Evolutionary conservation across 2,329 filamentous ascomycete species (phyloP).

Genomic region (Penicillium sclerotigenum): DNA sequence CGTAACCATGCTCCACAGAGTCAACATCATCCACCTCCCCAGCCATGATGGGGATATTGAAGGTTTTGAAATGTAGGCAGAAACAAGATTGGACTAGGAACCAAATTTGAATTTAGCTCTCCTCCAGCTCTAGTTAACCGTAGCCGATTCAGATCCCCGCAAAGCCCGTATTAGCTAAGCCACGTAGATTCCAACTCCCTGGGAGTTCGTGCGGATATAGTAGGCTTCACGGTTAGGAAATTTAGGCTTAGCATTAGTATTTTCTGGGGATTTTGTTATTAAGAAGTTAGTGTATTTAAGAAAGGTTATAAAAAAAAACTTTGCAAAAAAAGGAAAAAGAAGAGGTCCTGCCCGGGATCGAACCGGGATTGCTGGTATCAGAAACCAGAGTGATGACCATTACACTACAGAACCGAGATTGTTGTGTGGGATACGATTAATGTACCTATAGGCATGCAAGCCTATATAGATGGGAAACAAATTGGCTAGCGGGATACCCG

Average conservation of each 20-base stretch:
- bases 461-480: too few relatives aligned
- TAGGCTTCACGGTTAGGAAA: not conserved
- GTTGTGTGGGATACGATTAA: too few relatives aligned
- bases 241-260: not conserved
- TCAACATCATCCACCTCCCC: not conserved
- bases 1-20: not conserved
- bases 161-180: not conserved
- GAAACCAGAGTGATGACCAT: not conserved
- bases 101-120: too few relatives aligned
- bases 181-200: not conserved
- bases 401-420: not conserved
- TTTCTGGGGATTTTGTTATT: not conserved
- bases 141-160: too few relatives aligned
- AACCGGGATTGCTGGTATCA: not conserved
- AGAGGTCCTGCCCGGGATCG: not conserved
- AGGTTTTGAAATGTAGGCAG: not conserved
- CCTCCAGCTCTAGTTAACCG: too few relatives aligned
- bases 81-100: not conserved
- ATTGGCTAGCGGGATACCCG: too few relatives aligned
- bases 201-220: too few relatives aligned
- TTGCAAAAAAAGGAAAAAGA: not conserved
- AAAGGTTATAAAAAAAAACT: not conserved
- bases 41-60: not conserved
- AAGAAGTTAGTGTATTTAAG: not conserved
- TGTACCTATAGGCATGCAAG: too few relatives aligned